These are phyloP conservation scores for Kernera saxatilis DNA, from an alignment of 345 rosid genomes.

Conservation along the genomic window DNA sequence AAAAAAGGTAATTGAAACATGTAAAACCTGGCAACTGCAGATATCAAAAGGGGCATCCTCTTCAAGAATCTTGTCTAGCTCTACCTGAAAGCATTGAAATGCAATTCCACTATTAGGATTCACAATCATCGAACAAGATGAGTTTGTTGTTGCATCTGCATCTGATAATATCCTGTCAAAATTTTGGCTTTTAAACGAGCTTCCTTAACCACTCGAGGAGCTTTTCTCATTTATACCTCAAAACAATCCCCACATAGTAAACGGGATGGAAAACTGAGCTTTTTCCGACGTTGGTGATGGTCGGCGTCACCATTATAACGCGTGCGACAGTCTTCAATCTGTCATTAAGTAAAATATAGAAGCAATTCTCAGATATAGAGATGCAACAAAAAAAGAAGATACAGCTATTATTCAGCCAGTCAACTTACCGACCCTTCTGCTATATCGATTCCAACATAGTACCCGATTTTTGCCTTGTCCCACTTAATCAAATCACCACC, in stretches of 20 bases:
- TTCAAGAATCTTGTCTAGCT: constrained; percentile 72
- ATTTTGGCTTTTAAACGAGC: neutral
- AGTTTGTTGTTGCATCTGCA: neutral
- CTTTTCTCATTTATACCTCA: constrained; percentile 49
- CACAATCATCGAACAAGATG: neutral
- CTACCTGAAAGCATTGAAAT: constrained; percentile 49
- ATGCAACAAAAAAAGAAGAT: neutral
- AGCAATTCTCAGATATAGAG: neutral
- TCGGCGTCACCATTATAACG: constrained; percentile 97
- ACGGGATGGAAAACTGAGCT: constrained; percentile 90
- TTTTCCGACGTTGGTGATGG: constrained; percentile 86
- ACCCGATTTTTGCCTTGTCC: constrained; percentile 92
- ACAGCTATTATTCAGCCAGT: neutral
- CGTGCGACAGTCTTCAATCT: constrained; percentile 98
- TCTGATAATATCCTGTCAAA: neutral
- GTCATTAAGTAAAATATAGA: neutral
- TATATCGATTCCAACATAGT: constrained; percentile 92
- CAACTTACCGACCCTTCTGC: constrained; percentile 92
- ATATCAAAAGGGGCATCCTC: constrained; percentile 96
- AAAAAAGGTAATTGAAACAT: neutral
- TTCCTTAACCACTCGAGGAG: neutral
- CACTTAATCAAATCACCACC: constrained; percentile 99
- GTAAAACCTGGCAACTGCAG: constrained; percentile 91
- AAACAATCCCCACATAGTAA: constrained; percentile 92
- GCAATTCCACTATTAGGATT: constrained; percentile 1